These are phyloP conservation scores for Dysphania ambrosioides DNA, from an alignment of 148 eudicot species.

Conservation along the genomic window DNA sequence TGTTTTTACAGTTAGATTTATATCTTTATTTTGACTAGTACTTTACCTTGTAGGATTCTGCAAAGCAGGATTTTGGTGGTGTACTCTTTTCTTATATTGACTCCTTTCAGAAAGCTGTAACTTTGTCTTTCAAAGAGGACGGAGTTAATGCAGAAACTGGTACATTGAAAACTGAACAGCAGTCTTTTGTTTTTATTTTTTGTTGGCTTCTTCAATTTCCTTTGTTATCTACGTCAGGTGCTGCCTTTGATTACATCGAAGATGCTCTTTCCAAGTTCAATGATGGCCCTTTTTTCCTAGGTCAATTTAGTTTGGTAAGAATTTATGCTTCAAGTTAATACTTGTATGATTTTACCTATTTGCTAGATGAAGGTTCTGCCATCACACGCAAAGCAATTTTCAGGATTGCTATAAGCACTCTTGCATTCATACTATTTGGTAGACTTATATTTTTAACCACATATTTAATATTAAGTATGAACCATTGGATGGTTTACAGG, in stretches of 20 bases:
- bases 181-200: background rate
- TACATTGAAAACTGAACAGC: conserved; percentile 27
- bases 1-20: background rate
- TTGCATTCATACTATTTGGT: background rate
- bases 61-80: conserved; percentile 50
- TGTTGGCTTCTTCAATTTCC: background rate
- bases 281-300: conserved; percentile 63
- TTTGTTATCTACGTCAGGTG: conserved; percentile 35
- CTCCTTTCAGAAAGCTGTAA: conserved; percentile 53
- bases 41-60: conserved; percentile 46
- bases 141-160: conserved; percentile 59
- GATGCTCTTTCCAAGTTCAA: conserved; percentile 53
- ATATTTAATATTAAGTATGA: too few species aligned
- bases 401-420: background rate
- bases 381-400: background rate
- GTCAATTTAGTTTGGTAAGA: conserved; percentile 60
- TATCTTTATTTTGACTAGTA: background rate
- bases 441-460: background rate
- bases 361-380: background rate
- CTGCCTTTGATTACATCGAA: conserved; percentile 63
- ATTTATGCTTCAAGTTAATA: background rate
- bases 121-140: conserved; percentile 51
- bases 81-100: conserved; percentile 46
- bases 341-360: background rate
- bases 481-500: background rate